Conservation (phyloP, 441 rosid genomes). For the Pelargonium myrrhifolium region DNA sequence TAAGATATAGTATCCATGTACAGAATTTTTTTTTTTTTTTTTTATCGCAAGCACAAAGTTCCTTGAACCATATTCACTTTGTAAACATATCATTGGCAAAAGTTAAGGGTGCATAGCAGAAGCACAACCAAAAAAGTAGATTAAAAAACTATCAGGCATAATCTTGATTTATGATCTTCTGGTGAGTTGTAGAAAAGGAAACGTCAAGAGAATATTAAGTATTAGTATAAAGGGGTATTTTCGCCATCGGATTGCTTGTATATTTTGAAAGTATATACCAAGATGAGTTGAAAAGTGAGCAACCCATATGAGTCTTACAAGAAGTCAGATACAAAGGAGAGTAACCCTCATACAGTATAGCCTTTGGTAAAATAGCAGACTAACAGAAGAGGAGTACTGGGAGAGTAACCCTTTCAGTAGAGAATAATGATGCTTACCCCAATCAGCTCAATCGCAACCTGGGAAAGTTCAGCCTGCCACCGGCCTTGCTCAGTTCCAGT, state of each 20-base stretch:
- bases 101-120: background rate
- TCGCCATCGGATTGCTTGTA: background rate
- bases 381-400: no score
- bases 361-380: no score
- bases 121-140: background rate
- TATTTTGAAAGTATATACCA: background rate
- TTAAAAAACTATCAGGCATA: background rate
- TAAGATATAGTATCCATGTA: background rate
- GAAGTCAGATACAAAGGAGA: background rate
- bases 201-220: background rate
- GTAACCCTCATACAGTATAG: background rate
- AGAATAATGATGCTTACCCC: constrained; percentile 44
- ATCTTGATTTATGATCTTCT: background rate
- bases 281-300: no score
- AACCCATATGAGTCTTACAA: background rate
- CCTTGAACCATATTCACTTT: background rate
- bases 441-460: constrained; percentile 93
- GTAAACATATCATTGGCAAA: background rate
- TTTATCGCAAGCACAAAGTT: background rate
- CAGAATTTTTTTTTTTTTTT: background rate
- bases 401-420: background rate
- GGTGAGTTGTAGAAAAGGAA: background rate
- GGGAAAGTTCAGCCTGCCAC: constrained; percentile 97
- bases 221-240: background rate
- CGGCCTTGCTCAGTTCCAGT: constrained; percentile 79